Conservation (phyloP, 768 basidiomycete genomes). For the Leccinum aurantiacum region DNA sequence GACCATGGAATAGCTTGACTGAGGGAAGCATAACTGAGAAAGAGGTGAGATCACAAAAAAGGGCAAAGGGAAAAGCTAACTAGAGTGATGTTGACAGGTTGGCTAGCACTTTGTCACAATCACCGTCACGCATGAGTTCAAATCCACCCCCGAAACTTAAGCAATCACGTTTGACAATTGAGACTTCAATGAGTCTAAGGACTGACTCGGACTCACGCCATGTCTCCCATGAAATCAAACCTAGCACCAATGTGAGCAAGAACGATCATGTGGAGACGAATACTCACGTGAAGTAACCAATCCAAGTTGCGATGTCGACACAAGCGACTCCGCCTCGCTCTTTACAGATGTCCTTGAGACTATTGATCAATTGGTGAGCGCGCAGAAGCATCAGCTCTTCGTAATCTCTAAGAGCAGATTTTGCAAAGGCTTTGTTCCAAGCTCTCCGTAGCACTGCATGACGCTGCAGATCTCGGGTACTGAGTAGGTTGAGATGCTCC, state of each 20-base stretch:
- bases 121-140: constrained; percentile 38
- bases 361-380: constrained; percentile 19
- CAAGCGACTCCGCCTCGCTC: constrained; percentile 11
- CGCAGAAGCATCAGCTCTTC: constrained; percentile 26
- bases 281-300: constrained; percentile 24
- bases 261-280: background rate
- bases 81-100: constrained; percentile 30
- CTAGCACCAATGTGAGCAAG: constrained; percentile 8
- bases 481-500: constrained; percentile 14
- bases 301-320: constrained; percentile 21
- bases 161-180: background rate
- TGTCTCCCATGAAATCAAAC: constrained; percentile 31
- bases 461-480: constrained; percentile 21
- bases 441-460: constrained; percentile 28
- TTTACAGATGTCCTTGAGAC: constrained; percentile 12
- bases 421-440: constrained; percentile 34
- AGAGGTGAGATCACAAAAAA: constrained; percentile 5
- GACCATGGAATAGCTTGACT: constrained; percentile 27
- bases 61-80: constrained; percentile 17
- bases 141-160: constrained; percentile 40
- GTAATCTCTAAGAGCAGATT: constrained; percentile 29
- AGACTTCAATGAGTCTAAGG: background rate
- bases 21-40: constrained; percentile 13
- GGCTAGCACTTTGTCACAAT: constrained; percentile 31
- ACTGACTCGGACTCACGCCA: constrained; percentile 24